phyloP scores from a whole-genome alignment of 805 yeast genomes.

The Zygosaccharomyces rouxii region DNA sequence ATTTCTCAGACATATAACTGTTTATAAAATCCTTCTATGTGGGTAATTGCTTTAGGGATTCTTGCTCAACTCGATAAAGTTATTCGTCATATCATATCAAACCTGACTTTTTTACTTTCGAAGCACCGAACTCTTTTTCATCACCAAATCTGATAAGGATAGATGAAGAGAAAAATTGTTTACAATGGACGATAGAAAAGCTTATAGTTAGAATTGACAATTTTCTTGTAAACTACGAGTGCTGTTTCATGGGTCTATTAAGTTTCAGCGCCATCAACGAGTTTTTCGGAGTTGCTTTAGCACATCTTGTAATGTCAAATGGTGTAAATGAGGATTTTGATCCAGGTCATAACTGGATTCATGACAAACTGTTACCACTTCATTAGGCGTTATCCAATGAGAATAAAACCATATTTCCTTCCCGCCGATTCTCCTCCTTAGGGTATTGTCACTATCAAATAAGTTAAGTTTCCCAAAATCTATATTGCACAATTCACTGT shows the following conservation, averaged over 20 bases:
- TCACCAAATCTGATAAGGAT: background rate
- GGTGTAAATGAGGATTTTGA: background rate
- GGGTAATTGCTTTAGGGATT: background rate
- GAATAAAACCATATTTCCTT: slow-evolving; percentile 19
- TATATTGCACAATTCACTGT: slow-evolving; percentile 31
- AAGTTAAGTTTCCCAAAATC: slow-evolving; percentile 25
- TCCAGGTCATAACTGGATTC: background rate
- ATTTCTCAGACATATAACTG: slow-evolving; percentile 10
- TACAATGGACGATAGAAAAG: background rate
- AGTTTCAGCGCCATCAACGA: background rate
- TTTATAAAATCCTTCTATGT: background rate
- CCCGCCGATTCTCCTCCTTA: slow-evolving; percentile 10
- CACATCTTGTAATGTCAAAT: background rate
- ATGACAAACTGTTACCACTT: slow-evolving; percentile 20
- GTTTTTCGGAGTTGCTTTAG: background rate
- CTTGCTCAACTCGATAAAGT: background rate
- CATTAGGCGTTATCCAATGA: slow-evolving; percentile 20
- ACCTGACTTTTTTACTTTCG: background rate
- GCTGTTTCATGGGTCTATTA: background rate
- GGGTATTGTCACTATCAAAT: background rate
- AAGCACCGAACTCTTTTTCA: background rate
- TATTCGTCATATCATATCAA: background rate
- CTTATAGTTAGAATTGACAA: background rate
- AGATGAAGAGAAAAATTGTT: background rate
- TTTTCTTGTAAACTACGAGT: background rate